Percentiles rank a stretch among this genome's conserved stretches.
Evolutionary conservation across 2,329 filamentous ascomycete genomes (phyloP).

Genomic region (Alternaria panax): DNA sequence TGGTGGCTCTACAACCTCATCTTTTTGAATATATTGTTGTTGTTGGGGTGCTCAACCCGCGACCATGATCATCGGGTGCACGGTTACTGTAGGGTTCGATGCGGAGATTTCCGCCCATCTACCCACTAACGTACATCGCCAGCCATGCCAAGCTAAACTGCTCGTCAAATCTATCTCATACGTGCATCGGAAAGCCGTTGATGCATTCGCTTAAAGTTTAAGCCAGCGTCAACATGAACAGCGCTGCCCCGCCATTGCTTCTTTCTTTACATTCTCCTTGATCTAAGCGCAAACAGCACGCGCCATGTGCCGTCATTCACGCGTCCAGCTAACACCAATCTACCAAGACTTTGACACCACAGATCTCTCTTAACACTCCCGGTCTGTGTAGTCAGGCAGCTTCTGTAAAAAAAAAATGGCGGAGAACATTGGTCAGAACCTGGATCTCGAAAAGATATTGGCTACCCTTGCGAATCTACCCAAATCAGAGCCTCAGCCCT

Average conservation of each 20-base stretch:
- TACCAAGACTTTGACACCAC: background rate
- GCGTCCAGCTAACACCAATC: background rate
- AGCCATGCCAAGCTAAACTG: constrained; percentile 1
- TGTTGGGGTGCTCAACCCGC: too few relatives aligned
- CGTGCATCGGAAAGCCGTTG: background rate
- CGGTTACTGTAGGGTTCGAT: constrained; percentile 32
- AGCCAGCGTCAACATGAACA: background rate
- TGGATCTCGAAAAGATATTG: constrained; percentile 47
- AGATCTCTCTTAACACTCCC: background rate
- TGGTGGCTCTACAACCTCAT: too few relatives aligned
- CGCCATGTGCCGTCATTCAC: constrained; percentile 18
- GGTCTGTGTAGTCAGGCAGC: background rate
- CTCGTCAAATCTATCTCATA: background rate
- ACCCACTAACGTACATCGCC: constrained; percentile 19
- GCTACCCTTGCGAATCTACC: constrained; percentile 44
- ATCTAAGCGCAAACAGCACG: constrained; percentile 14
- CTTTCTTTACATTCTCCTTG: constrained; percentile 14
- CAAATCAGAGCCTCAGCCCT: constrained; percentile 20
- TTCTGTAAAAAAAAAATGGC: constrained; percentile 43
- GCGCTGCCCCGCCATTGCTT: background rate
- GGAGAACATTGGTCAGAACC: constrained; percentile 29
- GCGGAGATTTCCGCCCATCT: constrained; percentile 39
- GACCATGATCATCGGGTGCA: too few relatives aligned
- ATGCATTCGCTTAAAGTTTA: background rate
- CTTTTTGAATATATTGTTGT: too few relatives aligned